phyloP scores from a whole-genome alignment of 495 filamentous ascomycete genomes.

The Copromyces sp. region DNA sequence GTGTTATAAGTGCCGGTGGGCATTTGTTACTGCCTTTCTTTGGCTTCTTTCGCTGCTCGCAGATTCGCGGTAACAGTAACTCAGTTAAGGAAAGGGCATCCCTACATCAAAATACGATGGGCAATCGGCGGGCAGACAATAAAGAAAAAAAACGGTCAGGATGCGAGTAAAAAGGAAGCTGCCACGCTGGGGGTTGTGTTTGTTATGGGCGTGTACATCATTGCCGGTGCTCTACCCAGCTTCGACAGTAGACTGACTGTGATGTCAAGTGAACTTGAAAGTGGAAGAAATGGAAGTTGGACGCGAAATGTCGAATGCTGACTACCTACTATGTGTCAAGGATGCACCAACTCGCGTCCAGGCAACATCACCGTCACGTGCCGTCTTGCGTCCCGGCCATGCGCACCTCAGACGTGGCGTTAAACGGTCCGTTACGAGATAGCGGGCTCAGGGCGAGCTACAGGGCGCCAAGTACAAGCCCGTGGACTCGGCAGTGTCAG shows the following conservation, averaged over 20 bases:
- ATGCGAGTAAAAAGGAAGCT: neutral
- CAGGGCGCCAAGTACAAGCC: neutral
- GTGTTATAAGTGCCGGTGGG: neutral
- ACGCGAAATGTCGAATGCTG: neutral
- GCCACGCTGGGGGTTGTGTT: neutral
- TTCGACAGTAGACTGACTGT: neutral
- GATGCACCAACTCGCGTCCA: too few relatives aligned
- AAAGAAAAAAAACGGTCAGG: neutral
- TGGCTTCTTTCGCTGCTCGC: neutral
- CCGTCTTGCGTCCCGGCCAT: neutral
- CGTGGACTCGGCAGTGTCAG: neutral
- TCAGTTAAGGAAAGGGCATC: neutral
- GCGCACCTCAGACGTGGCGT: neutral
- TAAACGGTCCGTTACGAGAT: neutral
- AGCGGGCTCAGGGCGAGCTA: neutral
- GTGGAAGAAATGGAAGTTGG: neutral
- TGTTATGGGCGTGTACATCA: neutral
- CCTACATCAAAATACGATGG: neutral
- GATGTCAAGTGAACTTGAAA: too few relatives aligned
- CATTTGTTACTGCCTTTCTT: neutral
- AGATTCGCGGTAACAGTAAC: neutral
- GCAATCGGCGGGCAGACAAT: neutral
- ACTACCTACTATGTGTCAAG: too few relatives aligned
- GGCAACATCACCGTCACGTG: too few relatives aligned
- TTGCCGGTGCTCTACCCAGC: neutral